Base-by-base conservation (phyloP, 2,329 filamentous ascomycete genomes). In the Aspergillus sp. region DNA sequence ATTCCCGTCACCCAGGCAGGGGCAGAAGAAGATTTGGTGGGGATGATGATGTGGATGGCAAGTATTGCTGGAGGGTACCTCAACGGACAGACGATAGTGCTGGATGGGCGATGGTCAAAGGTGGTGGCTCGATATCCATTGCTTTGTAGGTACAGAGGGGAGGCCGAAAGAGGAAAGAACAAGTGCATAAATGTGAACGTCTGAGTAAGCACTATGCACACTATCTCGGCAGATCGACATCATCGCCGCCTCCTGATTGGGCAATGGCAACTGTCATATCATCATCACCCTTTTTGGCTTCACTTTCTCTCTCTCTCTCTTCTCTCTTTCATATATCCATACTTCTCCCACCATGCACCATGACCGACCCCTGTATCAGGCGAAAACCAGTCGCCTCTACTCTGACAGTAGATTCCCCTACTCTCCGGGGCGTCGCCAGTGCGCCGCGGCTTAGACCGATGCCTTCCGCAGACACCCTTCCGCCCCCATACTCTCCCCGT, bases 1-100 rank as follows among this genome's bases (percentile, higher is more conserved):
- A 43, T 47, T 30, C 50, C 50, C 4, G 9, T 51, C 19, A 51
- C 50, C 2, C 36, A 36, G 19, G 50, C 26, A 7, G 50, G 50
- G 1, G 44, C 11, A 5, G 44, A 41, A 13, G 36, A 43, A 11
- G 50, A 51, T 32, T 22, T 51, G 38, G 24, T 11, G 0, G 45
- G 45, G 11, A 16, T 48, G 35, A 32, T 48, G 35, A 5, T 48
- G 7, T 48, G 45, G 45, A 48, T 48, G 45, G 45, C 45, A 33
- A 48, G 45, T 24, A n/a, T n/a, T 4, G 19, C 14, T 26, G 45
- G 45, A 9, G 45, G 45, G 3, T 47, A 36, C n/a, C 17, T 41
- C 10, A 41, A 48, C n/a, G 45, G 33, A 4, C 32, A 48, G 17
- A 47, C 16, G 13, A 36, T 36, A 38, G 45, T 47, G 33, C 33